Conservation (phyloP, 768 basidiomycete species). For the Crepidotus variabilis region DNA sequence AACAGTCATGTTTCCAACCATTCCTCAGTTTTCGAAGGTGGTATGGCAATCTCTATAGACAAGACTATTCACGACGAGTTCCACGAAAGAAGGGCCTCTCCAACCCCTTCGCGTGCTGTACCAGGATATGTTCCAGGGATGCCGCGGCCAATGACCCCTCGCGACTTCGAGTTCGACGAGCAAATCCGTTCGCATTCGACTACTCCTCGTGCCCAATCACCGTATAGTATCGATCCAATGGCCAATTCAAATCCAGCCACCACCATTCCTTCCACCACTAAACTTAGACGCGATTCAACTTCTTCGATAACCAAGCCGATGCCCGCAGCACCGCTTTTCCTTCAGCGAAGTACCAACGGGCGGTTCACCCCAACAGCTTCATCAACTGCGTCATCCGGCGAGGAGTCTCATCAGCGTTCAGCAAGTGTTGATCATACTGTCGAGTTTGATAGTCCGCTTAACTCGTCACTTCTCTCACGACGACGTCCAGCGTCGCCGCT, state of each 20-base stretch:
- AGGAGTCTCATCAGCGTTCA: conserved; percentile 26
- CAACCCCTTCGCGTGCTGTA: conserved; percentile 56
- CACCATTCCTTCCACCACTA: conserved; percentile 23
- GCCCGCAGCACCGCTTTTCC: conserved; percentile 42
- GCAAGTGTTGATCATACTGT: conserved; percentile 28
- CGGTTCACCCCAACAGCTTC: conserved; percentile 47
- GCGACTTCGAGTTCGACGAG: conserved; percentile 71
- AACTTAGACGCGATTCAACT: conserved; percentile 53
- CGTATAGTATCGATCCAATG: conserved; percentile 29
- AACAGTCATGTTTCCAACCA: conserved; percentile 31
- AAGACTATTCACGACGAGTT: conserved; percentile 43
- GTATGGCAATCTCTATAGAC: conserved; percentile 70
- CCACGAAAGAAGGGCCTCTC: conserved; percentile 54
- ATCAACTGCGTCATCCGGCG: conserved; percentile 26
- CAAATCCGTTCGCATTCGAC: conserved; percentile 60
- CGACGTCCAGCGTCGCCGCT: conserved; percentile 74
- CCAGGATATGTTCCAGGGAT: conserved; percentile 90
- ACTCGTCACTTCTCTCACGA: conserved; percentile 50
- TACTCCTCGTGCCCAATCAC: conserved; percentile 78
- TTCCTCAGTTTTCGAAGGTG: conserved; percentile 50
- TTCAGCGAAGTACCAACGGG: conserved; percentile 61
- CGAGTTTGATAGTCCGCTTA: conserved; percentile 42
- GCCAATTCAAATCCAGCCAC: neutral
- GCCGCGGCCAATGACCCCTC: conserved; percentile 90
- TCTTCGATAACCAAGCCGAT: conserved; percentile 48